Percentiles rank a stretch among this genome's conserved stretches.
Conservation (phyloP, 345 rosid species). For the Fremontodendron californicum region DNA sequence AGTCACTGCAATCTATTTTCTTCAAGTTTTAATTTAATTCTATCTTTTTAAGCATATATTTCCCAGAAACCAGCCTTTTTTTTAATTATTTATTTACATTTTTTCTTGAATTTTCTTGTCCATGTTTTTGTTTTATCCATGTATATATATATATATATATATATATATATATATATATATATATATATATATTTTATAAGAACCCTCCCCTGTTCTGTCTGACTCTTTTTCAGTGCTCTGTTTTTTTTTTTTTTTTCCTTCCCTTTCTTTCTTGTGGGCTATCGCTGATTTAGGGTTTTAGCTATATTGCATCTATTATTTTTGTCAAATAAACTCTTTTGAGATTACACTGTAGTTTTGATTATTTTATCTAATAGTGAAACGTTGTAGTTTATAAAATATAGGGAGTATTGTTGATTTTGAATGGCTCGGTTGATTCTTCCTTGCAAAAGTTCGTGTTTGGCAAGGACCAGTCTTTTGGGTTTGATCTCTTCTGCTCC, state of each 20-base stretch:
- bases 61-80: neutral
- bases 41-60: neutral
- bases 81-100: slow-evolving; percentile 13
- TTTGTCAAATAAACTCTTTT: neutral
- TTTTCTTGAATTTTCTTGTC: too few species aligned
- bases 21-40: neutral
- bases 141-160: too few species aligned
- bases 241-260: too few species aligned
- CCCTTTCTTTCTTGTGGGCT: slow-evolving; percentile 12
- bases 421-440: too few species aligned
- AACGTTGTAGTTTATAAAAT: too few species aligned
- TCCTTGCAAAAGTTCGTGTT: too few species aligned
- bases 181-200: slow-evolving; percentile 8
- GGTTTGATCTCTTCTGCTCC: too few species aligned
- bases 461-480: too few species aligned
- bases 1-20: neutral
- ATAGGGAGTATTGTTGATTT: too few species aligned
- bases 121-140: too few species aligned
- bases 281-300: slow-evolving; percentile 17
- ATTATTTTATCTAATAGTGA: neutral
- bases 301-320: slow-evolving; percentile 14
- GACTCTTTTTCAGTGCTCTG: neutral
- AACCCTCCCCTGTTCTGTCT: neutral
- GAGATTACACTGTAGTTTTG: neutral
- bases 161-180: too few species aligned